These are phyloP conservation scores for Usnea hakonensis DNA, from an alignment of 495 filamentous ascomycete species.

Conservation along the genomic window DNA sequence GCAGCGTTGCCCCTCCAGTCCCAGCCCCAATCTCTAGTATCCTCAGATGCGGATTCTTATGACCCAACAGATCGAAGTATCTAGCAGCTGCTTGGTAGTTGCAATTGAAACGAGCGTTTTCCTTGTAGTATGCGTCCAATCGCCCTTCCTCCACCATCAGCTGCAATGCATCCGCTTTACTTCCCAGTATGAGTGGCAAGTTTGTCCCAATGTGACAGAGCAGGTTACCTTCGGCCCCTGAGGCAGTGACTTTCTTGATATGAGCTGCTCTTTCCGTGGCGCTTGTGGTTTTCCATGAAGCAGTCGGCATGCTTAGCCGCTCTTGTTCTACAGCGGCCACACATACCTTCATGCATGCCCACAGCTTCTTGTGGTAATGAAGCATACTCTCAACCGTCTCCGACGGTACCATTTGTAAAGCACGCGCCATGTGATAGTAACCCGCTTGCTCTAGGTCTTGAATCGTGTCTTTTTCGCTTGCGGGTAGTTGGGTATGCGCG, in stretches of 20 bases:
- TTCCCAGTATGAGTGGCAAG: background rate
- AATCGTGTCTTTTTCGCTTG: background rate
- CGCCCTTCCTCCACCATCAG: conserved; percentile 11
- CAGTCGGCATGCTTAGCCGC: background rate
- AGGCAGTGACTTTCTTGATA: background rate
- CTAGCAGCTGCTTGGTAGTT: background rate
- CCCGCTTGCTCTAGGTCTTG: conserved; percentile 5
- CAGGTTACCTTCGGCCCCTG: background rate
- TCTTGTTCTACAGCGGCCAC: background rate
- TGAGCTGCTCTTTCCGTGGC: background rate
- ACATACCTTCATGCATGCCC: conserved; percentile 1
- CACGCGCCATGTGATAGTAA: conserved; percentile 14
- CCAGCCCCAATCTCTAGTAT: conserved; percentile 28
- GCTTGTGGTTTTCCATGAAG: conserved; percentile 3
- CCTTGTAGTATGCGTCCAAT: conserved; percentile 4
- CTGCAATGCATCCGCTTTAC: background rate
- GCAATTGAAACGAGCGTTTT: background rate
- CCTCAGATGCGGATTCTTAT: conserved; percentile 29
- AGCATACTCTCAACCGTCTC: background rate
- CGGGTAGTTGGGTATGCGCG: background rate
- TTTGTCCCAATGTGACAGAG: conserved; percentile 5
- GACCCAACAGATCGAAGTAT: conserved; percentile 24
- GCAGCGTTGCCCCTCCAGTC: conserved; percentile 29
- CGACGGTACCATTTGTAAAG: background rate
- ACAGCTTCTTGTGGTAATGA: conserved; percentile 13